Conservation (phyloP, 2,329 filamentous ascomycete genomes). For the Ascochyta clinopodiicola region DNA sequence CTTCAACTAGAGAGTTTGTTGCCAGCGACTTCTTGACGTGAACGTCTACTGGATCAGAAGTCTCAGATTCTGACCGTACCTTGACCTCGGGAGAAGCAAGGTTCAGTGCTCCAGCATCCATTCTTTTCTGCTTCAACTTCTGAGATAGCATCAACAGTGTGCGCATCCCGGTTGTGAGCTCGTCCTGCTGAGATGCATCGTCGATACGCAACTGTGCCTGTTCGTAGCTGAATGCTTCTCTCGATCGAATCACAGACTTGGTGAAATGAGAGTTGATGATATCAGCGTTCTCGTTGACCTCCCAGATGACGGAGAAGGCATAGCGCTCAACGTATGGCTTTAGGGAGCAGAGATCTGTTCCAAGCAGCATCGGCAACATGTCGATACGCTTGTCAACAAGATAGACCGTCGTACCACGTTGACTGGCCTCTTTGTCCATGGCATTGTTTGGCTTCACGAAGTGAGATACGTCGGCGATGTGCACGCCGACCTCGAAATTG, state of each 20-base stretch:
- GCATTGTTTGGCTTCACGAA: constrained; percentile 97
- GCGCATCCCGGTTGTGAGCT: constrained; percentile 88
- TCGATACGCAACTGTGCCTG: constrained; percentile 94
- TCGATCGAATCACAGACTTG: constrained; percentile 96
- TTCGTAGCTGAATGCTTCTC: constrained; percentile 97
- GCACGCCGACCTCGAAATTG: constrained; percentile 94
- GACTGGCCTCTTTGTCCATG: constrained; percentile 94
- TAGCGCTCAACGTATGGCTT: constrained; percentile 93
- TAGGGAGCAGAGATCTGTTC: constrained; percentile 93
- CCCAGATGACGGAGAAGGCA: constrained; percentile 68
- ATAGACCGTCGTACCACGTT: constrained; percentile 95
- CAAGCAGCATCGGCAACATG: constrained; percentile 96
- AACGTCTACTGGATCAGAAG: constrained; percentile 93
- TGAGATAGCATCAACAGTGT: constrained; percentile 86
- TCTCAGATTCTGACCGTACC: constrained; percentile 93
- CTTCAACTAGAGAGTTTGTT: constrained; percentile 96
- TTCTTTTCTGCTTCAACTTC: constrained; percentile 91
- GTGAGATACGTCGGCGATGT: constrained; percentile 99
- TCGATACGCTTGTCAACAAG: constrained; percentile 99
- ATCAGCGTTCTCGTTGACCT: constrained; percentile 83
- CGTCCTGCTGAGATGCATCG: constrained; percentile 83
- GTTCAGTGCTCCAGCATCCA: constrained; percentile 90
- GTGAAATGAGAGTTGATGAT: constrained; percentile 88
- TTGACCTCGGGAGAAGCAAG: constrained; percentile 98
- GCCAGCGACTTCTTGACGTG: constrained; percentile 94